Evolutionary conservation across 2,329 filamentous ascomycete genomes (phyloP).

Genomic region (Kalaharituber pfeilii): DNA sequence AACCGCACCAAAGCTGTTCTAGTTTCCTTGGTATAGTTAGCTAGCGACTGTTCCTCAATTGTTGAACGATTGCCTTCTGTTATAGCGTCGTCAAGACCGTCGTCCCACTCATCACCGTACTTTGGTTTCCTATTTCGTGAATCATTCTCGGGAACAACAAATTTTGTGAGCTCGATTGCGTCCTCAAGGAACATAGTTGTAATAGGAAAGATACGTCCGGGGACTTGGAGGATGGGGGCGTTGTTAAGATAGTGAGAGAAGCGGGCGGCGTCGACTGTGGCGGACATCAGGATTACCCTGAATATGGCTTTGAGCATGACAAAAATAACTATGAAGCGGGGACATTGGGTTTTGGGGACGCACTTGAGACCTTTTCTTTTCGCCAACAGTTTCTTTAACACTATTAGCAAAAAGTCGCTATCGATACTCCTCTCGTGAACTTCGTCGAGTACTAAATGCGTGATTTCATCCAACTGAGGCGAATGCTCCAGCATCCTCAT

Average conservation of each 20-base stretch:
- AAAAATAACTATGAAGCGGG: background rate
- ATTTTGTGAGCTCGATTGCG: constrained; percentile 72
- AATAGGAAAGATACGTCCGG: constrained; percentile 85
- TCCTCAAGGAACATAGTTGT: constrained; percentile 79
- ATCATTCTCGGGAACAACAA: constrained; percentile 35
- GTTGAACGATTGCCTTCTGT: constrained; percentile 30
- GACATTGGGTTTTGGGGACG: background rate
- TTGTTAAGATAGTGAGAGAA: constrained; percentile 78
- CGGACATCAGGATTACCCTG: constrained; percentile 78
- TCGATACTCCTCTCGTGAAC: constrained; percentile 94
- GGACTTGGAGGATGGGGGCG: constrained; percentile 76
- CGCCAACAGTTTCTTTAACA: constrained; percentile 64
- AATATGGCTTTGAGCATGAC: background rate
- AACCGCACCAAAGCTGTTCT: constrained; percentile 56
- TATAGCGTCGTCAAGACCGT: constrained; percentile 28
- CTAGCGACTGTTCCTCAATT: constrained; percentile 16
- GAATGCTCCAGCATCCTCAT: constrained; percentile 91
- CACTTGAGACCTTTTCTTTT: constrained; percentile 61
- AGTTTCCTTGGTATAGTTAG: constrained; percentile 43
- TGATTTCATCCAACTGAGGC: constrained; percentile 71
- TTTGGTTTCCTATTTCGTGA: constrained; percentile 25
- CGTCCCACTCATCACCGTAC: constrained; percentile 29
- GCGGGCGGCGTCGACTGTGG: constrained; percentile 78
- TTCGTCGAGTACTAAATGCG: constrained; percentile 90
- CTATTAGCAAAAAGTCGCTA: constrained; percentile 86